These are phyloP conservation scores for Tylopilus intermedius DNA, from an alignment of 768 basidiomycete species.

Conservation along the genomic window DNA sequence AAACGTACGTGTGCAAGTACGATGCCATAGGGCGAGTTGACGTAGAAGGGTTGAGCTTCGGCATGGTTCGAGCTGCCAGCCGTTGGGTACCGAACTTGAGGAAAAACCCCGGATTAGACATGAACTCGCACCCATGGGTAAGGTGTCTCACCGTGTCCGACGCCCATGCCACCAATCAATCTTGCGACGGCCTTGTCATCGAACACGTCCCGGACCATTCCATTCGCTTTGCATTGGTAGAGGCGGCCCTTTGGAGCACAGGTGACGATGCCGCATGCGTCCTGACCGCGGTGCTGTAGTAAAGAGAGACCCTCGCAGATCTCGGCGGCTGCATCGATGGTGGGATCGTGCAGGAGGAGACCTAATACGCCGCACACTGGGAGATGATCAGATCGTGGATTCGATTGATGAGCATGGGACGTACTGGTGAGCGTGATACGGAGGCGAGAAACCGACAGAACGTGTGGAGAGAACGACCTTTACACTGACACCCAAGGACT, in stretches of 20 bases:
- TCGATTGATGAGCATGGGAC: constrained; percentile 9
- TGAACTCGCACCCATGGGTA: background rate
- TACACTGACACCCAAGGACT: background rate
- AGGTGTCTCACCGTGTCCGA: constrained; percentile 78
- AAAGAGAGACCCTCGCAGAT: constrained; percentile 94
- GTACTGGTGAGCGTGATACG: constrained; percentile 23
- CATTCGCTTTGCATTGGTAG: constrained; percentile 98
- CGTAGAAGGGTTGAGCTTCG: constrained; percentile 99
- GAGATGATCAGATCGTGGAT: constrained; percentile 6
- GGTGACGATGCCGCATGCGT: constrained; percentile 96
- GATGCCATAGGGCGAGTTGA: constrained; percentile 99
- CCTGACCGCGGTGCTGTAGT: constrained; percentile 95
- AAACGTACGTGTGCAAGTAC: constrained; percentile 88
- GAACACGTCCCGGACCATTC: constrained; percentile 98
- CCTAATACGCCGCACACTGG: constrained; percentile 92
- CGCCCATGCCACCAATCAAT: constrained; percentile 91
- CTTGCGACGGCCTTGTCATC: constrained; percentile 72
- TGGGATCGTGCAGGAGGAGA: constrained; percentile 74
- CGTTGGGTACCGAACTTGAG: constrained; percentile 90
- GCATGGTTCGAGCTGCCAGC: constrained; percentile 95
- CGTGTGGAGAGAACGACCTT: constrained; percentile 7
- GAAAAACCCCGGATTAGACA: constrained; percentile 10
- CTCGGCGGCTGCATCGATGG: constrained; percentile 72
- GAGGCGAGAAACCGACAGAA: background rate
- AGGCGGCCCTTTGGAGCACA: constrained; percentile 93